These are phyloP conservation scores for Myxozyma nipponensis DNA, from an alignment of 805 yeast genomes.

Conservation along the genomic window DNA sequence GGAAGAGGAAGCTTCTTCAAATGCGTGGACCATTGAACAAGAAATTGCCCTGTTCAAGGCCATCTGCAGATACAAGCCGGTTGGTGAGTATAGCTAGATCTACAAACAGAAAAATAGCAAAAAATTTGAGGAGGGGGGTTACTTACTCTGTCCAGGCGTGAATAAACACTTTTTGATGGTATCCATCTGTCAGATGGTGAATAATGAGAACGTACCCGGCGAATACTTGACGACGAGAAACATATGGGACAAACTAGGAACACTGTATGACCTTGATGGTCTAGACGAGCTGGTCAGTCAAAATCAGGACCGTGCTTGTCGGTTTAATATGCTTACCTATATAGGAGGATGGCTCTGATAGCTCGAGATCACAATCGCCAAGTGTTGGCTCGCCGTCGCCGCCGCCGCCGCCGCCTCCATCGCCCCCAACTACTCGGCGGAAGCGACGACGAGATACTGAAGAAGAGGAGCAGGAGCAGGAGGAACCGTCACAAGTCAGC, in stretches of 20 bases:
- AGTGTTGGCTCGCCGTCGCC: slow-evolving; percentile 3
- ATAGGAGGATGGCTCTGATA: slow-evolving; percentile 28
- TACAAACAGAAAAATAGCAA: too few relatives aligned
- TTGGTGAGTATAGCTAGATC: slow-evolving; percentile 44
- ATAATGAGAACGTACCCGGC: slow-evolving; percentile 28
- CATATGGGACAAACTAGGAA: slow-evolving; percentile 54
- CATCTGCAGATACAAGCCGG: slow-evolving; percentile 64
- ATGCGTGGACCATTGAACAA: slow-evolving; percentile 55
- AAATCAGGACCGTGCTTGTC: slow-evolving; percentile 22
- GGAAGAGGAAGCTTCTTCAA: slow-evolving; percentile 11
- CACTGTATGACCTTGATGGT: slow-evolving; percentile 53
- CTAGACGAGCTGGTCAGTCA: slow-evolving; percentile 51
- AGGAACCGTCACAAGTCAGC: slow-evolving; percentile 12
- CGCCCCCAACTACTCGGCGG: not conserved
- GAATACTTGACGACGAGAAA: slow-evolving; percentile 45
- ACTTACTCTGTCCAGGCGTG: slow-evolving; percentile 16
- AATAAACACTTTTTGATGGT: slow-evolving; percentile 41
- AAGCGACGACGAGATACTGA: slow-evolving; percentile 24
- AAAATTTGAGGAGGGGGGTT: too few relatives aligned
- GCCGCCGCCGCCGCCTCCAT: not conserved
- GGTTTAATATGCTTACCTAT: slow-evolving; percentile 12
- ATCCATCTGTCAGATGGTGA: slow-evolving; percentile 33
- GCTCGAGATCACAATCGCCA: slow-evolving; percentile 11
- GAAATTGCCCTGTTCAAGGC: slow-evolving; percentile 60
- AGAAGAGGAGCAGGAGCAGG: slow-evolving; percentile 6